phyloP scores from a whole-genome alignment of 2,329 filamentous ascomycete species.

The Fusarium sublunatum region DNA sequence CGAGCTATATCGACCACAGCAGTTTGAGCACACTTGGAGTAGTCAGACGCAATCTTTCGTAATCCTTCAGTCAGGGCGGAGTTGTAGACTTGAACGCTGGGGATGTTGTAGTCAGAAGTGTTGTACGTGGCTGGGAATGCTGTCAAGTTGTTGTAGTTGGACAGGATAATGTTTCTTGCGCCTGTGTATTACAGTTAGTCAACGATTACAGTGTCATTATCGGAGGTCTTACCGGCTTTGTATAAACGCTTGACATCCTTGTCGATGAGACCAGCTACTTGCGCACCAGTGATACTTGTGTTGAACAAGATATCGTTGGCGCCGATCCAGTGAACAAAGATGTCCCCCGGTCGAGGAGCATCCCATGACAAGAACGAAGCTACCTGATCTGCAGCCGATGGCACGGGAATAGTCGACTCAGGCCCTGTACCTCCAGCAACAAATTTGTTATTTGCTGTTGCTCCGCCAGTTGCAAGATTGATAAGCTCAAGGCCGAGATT shows the following conservation, averaged over 20 bases:
- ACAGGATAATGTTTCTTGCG: constrained; percentile 19
- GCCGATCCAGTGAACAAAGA: constrained; percentile 35
- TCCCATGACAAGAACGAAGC: constrained; percentile 15
- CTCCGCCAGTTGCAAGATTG: constrained; percentile 30
- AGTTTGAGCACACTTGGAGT: constrained; percentile 9
- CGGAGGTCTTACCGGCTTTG: constrained; percentile 8
- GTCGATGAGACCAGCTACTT: constrained; percentile 21
- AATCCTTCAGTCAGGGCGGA: constrained; percentile 6
- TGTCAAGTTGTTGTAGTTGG: constrained; percentile 22
- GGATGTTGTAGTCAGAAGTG: constrained; percentile 14
- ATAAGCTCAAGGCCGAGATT: constrained; percentile 19
- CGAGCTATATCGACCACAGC: constrained; percentile 8
- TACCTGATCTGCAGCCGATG: constrained; percentile 25
- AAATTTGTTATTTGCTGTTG: constrained; percentile 25
- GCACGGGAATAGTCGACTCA: constrained; percentile 21
- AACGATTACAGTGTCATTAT: fast-evolving
- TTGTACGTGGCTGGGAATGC: constrained; percentile 24
- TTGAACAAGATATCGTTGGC: constrained; percentile 34
- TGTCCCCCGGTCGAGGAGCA: constrained; percentile 1
- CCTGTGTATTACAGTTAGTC: not conserved
- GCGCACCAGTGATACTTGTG: constrained; percentile 22
- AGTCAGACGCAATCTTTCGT: constrained; percentile 11
- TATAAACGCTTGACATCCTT: constrained; percentile 13
- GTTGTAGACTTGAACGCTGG: constrained; percentile 7
- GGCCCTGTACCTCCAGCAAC: constrained; percentile 27